Percentiles rank a stretch among this genome's conserved stretches.
Evolutionary conservation across 148 eudicot genomes (phyloP).

Genomic region (Fagopyrum tataricum): DNA sequence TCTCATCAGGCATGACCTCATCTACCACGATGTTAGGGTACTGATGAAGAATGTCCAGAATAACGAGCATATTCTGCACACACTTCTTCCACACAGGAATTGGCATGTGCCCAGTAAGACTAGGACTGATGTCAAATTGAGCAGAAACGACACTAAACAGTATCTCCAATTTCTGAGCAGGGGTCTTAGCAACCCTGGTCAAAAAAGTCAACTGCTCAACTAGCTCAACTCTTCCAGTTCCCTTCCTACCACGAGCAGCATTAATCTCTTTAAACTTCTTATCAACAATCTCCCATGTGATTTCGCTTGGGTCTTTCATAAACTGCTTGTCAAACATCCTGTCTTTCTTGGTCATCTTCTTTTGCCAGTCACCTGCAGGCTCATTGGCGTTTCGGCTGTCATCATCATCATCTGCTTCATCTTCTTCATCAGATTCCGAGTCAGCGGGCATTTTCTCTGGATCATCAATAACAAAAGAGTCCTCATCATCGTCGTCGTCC

Average conservation of each 20-base stretch:
- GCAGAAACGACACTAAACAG: conserved; percentile 79
- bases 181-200: conserved; percentile 85
- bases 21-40: conserved; percentile 73
- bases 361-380: conserved; percentile 44
- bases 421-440: conserved; percentile 33
- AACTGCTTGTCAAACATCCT: conserved; percentile 66
- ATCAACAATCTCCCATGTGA: conserved; percentile 75
- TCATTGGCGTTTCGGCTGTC: conserved; percentile 18
- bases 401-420: conserved; percentile 26
- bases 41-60: conserved; percentile 65
- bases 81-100: conserved; percentile 85
- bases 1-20: conserved; percentile 72
- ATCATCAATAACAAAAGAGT: conserved; percentile 29
- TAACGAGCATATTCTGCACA: conserved; percentile 64
- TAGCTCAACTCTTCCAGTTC: conserved; percentile 77
- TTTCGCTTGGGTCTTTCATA: conserved; percentile 33
- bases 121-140: conserved; percentile 78
- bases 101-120: conserved; percentile 79
- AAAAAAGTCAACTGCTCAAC: conserved; percentile 91
- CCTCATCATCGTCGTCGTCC: conserved; percentile 30
- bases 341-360: conserved; percentile 52
- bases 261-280: conserved; percentile 81
- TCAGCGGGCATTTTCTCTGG: conserved; percentile 21
- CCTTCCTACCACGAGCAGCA: conserved; percentile 83
- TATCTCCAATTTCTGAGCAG: conserved; percentile 92